Base-by-base conservation (phyloP, 495 filamentous ascomycete species). In the Penicillium simplicissimum region DNA sequence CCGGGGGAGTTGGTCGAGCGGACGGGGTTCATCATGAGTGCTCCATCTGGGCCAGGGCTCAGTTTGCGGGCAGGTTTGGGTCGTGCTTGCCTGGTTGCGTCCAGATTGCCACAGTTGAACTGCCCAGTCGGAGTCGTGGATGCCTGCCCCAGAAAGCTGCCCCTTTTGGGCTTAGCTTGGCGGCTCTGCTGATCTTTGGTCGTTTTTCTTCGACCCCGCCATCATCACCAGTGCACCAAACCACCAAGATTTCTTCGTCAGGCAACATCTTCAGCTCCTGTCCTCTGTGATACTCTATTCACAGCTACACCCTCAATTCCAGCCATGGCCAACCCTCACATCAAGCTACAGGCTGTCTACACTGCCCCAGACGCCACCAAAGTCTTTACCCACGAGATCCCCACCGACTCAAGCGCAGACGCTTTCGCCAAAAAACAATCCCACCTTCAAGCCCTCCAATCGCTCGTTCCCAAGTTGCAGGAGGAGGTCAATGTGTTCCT, bases 401-500 rank as follows among this genome's bases (percentile, higher is more conserved):
- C 79, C 3, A 37, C 75, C 35, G 58, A 72, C 36, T 55, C 74
- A 52, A 63, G 73, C 17, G 68, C 76, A 6, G 62, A 66, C 23
- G 47, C 69, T 37, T 67, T 83, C 8, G 70, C 78, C 15, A 74
- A 76, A 23, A 91, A 91, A 63, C 85, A 84, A 3, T 72, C 80
- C 3, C 93, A 95, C 71, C 84, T 98, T 33, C 61, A 74, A 28
- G 76, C 79, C 6, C 82, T 97, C 2, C 87, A 90, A n/a, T 68
- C 79, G 10, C 81, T 85, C 1, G 80, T 87, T 5, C 72, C 78
- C 3, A 65, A 76, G 19, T 67, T 93, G 10, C 95, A 98, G 65
- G 85, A 83, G 17, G 79, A 85, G 15, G 79, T 97, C 68, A 98
- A 98, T 77, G 77, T 74, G 34, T 91, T 93, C 69, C 80, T 98